phyloP scores from a whole-genome alignment of 768 basidiomycete species.

The Daedaleopsis nitida region DNA sequence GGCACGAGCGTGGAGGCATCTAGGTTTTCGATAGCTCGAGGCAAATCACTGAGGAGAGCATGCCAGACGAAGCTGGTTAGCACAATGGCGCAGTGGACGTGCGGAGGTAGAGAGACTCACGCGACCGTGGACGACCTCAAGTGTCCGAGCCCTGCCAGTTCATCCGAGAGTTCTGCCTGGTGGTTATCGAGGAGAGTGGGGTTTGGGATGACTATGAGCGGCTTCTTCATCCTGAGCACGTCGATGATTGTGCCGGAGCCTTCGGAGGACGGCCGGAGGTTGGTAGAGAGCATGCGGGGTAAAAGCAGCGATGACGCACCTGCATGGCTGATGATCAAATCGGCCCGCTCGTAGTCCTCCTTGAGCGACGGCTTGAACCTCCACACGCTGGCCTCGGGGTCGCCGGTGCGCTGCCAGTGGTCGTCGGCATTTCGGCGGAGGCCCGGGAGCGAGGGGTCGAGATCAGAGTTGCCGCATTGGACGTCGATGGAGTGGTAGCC shows the following conservation, averaged over 20 bases:
- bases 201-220: constrained; percentile 89
- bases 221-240: constrained; percentile 71
- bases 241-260: constrained; percentile 96
- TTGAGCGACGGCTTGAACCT: constrained; percentile 75
- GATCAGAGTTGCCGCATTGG: constrained; percentile 75
- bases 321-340: constrained; percentile 91
- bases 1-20: constrained; percentile 46
- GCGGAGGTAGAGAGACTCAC: constrained; percentile 45
- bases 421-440: constrained; percentile 26
- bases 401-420: constrained; percentile 29
- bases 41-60: constrained; percentile 46
- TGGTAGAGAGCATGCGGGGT: constrained; percentile 8
- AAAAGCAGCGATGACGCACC: constrained; percentile 50
- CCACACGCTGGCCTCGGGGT: constrained; percentile 58
- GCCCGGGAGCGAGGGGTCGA: constrained; percentile 36
- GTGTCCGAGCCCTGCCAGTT: constrained; percentile 59
- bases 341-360: constrained; percentile 62
- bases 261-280: constrained; percentile 31
- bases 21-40: constrained; percentile 53
- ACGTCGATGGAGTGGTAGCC: constrained; percentile 67
- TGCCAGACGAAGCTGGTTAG: not conserved
- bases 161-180: constrained; percentile 83
- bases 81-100: constrained; percentile 1
- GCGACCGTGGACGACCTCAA: constrained; percentile 55
- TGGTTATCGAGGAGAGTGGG: constrained; percentile 89